phyloP scores from a whole-genome alignment of 2,329 filamentous ascomycete species.

The Lizonia empirigonia region DNA sequence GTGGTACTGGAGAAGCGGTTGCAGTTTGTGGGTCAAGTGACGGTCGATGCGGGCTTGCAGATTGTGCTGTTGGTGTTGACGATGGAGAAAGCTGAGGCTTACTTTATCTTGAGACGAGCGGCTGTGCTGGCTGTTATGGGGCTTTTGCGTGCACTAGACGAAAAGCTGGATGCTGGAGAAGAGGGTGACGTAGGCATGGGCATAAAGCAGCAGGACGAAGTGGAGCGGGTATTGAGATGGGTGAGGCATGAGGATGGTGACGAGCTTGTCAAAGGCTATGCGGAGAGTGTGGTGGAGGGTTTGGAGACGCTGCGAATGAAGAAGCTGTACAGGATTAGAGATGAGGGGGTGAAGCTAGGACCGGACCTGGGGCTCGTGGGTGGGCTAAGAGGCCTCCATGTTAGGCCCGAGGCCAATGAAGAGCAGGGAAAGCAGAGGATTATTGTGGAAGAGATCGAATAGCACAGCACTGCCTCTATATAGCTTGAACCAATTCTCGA shows the following conservation, averaged over 20 bases:
- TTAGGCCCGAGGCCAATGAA: constrained; percentile 40
- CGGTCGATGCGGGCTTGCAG: constrained; percentile 60
- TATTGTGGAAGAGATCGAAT: constrained; percentile 66
- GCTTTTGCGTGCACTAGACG: constrained; percentile 65
- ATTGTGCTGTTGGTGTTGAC: constrained; percentile 66
- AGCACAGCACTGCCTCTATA: constrained; percentile 22
- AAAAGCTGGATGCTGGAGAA: constrained; percentile 49
- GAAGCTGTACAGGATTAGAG: constrained; percentile 52
- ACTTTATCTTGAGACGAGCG: constrained; percentile 69
- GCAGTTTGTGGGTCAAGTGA: constrained; percentile 50
- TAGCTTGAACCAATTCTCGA: neutral
- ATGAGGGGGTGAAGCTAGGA: constrained; percentile 28
- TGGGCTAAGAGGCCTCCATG: constrained; percentile 53
- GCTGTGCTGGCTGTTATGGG: constrained; percentile 68
- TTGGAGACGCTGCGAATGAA: constrained; percentile 67
- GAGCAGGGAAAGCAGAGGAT: constrained; percentile 39
- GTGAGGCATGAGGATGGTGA: constrained; percentile 70
- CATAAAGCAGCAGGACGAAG: constrained; percentile 63
- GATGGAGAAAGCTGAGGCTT: constrained; percentile 65
- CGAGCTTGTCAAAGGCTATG: constrained; percentile 70
- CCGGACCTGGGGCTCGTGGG: constrained; percentile 41
- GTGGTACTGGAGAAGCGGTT: constrained; percentile 62
- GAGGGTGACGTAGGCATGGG: constrained; percentile 57
- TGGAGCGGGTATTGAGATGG: constrained; percentile 67
- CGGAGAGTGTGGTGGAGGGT: constrained; percentile 69